Conservation (phyloP, 2,329 filamentous ascomycete species). For the Cercospora zeae-maydis region DNA sequence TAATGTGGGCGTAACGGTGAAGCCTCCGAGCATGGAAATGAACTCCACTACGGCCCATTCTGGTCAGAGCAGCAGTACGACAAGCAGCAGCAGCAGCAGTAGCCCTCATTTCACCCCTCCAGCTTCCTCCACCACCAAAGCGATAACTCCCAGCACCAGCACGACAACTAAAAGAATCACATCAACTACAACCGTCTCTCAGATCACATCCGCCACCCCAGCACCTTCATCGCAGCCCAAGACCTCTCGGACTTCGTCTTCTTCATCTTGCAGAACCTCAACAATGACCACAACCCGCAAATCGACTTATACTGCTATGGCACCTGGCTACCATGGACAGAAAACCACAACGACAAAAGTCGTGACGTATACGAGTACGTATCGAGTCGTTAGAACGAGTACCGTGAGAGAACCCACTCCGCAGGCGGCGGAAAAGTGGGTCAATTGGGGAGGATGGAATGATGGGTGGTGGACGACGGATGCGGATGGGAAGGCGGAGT, state of each 20-base stretch:
- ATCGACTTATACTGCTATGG: neutral
- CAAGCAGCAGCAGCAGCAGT: neutral
- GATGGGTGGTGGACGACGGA: slow-evolving; percentile 7
- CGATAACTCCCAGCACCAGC: neutral
- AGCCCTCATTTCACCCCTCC: too few relatives aligned
- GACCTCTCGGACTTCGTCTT: neutral
- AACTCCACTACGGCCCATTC: neutral
- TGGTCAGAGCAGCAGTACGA: neutral
- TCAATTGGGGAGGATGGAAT: slow-evolving; percentile 2
- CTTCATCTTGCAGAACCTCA: neutral
- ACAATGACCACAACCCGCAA: neutral
- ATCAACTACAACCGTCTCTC: neutral
- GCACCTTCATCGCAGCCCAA: neutral
- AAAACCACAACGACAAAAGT: neutral
- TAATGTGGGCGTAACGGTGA: neutral
- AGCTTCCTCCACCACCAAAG: neutral
- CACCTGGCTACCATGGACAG: neutral
- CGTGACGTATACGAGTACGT: neutral
- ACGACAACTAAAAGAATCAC: neutral
- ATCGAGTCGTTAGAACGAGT: neutral
- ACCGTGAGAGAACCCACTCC: neutral
- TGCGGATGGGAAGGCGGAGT: slow-evolving; percentile 1
- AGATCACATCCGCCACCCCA: neutral
- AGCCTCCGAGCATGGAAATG: neutral
- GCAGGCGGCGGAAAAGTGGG: neutral